Evolutionary conservation across 1,284 basidiomycete genomes (phyloP), one percentile per base, ranked within the genome.

Genomic region (Ustilago sp.): DNA sequence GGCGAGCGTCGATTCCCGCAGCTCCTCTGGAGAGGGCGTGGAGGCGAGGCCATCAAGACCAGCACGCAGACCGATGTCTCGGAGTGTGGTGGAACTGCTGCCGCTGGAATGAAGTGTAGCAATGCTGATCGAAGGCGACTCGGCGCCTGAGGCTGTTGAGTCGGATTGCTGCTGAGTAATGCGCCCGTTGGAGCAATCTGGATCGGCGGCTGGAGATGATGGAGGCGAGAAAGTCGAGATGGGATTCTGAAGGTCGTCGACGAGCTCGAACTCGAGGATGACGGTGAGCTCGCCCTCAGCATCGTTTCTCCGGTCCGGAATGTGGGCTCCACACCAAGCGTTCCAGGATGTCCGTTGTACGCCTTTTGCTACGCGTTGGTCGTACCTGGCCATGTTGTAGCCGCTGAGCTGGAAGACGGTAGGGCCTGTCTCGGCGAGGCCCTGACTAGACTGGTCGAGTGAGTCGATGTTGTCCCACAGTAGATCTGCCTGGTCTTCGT

Each of bases 241-340:
- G 0, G 93, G 93, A 78, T 94, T 94, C 82, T 91, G 86, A 0
- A 84, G 79, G 83, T 95, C 93, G 55, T 88, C 86, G 81, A 94
- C 92, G 28, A 94, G 88, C 86, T 95, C 94, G 76, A 95, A 93
- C 83, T 95, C 94, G 80, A 95, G 89, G 3, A 83, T 68, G 45
- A 77, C 78, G n/a, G 79, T 68, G 31, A 77, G 57, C 36, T 73
- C 69, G 41, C 63, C 63, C 13, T 75, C 69, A 32, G 45, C 63
- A 19, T 79, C 74, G 36, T 65, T 60, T 28, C 56, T 52, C 50
- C 71, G 54, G 45, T 74, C 66, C 3, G 74, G 74, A 32, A 74
- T 38, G 85, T 94, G 93, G 0, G 92, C 90, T 0, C 93, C 93
- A 77, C 93, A 93, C 92, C 93, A 94, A 77, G 92, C 93, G 0